These are phyloP conservation scores for Spencermartinsiella ligniputridi DNA, from an alignment of 1,139 yeast genomes.

Conservation along the genomic window DNA sequence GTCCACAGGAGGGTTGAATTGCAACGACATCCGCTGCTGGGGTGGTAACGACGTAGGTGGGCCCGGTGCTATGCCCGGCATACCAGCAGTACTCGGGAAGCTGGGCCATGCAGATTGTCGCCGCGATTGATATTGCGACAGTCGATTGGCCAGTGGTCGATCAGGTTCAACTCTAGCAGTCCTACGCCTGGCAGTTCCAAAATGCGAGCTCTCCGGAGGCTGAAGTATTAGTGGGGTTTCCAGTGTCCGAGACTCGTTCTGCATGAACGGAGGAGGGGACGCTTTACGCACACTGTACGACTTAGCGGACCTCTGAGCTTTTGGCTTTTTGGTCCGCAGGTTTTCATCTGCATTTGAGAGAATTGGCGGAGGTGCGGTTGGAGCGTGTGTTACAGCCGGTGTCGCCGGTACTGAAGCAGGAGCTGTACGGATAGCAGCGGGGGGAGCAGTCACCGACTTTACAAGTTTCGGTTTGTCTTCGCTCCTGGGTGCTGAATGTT, in stretches of 20 bases:
- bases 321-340: neutral
- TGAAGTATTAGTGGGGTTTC: neutral
- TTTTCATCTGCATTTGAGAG: neutral
- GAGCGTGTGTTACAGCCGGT: neutral
- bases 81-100: neutral
- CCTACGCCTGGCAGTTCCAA: neutral
- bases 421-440: neutral
- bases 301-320: neutral
- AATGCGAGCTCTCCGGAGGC: neutral
- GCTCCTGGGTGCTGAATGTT: neutral
- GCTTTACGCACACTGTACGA: neutral
- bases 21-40: neutral
- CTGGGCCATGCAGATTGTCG: neutral
- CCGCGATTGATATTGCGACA: neutral
- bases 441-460: neutral
- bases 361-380: neutral
- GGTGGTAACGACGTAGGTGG: neutral
- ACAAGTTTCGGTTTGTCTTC: neutral
- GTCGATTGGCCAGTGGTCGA: neutral
- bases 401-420: neutral
- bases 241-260: neutral
- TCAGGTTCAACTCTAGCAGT: neutral
- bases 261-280: neutral
- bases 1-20: neutral
- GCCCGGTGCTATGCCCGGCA: neutral